A percentile compares a stretch with the other conserved stretches of the same genome.
phyloP scores from a whole-genome alignment of 139 green algal genomes.

The Choricystis sp. region DNA sequence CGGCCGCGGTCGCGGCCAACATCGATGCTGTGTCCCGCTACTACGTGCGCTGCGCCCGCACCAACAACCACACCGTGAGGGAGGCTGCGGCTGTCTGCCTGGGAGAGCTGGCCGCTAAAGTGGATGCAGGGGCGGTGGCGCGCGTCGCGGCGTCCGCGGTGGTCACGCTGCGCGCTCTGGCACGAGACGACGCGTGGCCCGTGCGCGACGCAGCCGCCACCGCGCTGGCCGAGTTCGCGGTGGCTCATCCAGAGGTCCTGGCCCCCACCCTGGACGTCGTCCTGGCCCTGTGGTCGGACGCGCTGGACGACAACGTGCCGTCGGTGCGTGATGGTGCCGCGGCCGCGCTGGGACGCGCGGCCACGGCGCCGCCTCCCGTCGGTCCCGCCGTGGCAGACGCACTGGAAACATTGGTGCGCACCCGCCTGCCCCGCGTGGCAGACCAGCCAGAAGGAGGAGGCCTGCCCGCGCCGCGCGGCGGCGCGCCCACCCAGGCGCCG shows the following conservation, averaged over 20 bases:
- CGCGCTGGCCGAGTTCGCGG: slow-evolving; percentile 28
- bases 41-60: slow-evolving; percentile 53
- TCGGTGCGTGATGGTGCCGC: slow-evolving; percentile 62
- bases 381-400: no score
- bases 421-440: no score
- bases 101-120: slow-evolving; percentile 76
- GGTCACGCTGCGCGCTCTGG: slow-evolving; percentile 42
- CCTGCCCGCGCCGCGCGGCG: no score
- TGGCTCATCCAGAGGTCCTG: slow-evolving; percentile 37
- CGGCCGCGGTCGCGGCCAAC: slow-evolving; percentile 6
- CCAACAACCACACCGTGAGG: slow-evolving; percentile 72
- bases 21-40: slow-evolving; percentile 35
- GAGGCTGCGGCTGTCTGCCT: slow-evolving; percentile 85
- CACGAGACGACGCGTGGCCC: slow-evolving; percentile 75
- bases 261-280: slow-evolving; percentile 32
- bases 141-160: slow-evolving; percentile 52
- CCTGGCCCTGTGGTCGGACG: slow-evolving; percentile 54
- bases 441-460: neutral
- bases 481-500: no score
- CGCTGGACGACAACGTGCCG: slow-evolving; percentile 80
- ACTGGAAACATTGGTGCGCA: neutral
- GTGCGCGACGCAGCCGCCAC: slow-evolving; percentile 38
- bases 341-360: slow-evolving; percentile 35
- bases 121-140: slow-evolving; percentile 34
- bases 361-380: neutral